phyloP scores from a whole-genome alignment of 148 eudicot species.

The Rheum nobile region DNA sequence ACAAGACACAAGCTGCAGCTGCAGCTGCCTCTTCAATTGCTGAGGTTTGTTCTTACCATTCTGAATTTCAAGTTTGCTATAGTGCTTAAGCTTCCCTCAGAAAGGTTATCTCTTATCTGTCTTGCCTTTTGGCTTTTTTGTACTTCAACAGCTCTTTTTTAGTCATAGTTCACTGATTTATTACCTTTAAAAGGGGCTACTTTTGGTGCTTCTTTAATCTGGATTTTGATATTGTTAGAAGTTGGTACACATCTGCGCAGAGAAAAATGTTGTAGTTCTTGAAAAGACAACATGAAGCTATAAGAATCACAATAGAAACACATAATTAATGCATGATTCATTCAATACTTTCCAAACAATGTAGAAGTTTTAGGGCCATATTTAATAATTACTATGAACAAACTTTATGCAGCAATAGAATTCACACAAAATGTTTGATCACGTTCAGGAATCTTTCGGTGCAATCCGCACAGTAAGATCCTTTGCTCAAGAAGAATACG shows the following conservation, averaged over 20 bases:
- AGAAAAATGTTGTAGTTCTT: too few species aligned
- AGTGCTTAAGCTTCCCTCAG: too few species aligned
- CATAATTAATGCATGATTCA: too few species aligned
- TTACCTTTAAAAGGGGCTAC: background rate
- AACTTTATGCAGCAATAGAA: background rate
- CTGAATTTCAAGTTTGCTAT: background rate
- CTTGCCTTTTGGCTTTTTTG: too few species aligned
- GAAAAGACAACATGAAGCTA: too few species aligned
- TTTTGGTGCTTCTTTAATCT: background rate
- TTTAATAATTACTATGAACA: background rate
- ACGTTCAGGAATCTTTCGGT: constrained; percentile 72
- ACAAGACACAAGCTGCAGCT: constrained; percentile 90
- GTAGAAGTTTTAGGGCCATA: background rate
- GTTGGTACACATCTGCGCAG: background rate
- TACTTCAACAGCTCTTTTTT: too few species aligned
- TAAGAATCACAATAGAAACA: too few species aligned
- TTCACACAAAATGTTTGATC: background rate
- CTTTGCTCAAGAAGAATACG: constrained; percentile 75
- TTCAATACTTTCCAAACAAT: background rate
- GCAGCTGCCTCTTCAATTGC: constrained; percentile 93
- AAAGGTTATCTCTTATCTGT: too few species aligned
- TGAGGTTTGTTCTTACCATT: constrained; percentile 39
- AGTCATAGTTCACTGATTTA: background rate
- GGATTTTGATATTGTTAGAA: background rate
- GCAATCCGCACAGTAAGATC: constrained; percentile 90